Percentiles rank a stretch among this genome's conserved stretches.
These are phyloP conservation scores for Yamadazyma dushanensis DNA, from an alignment of 1,139 yeast species.

Conservation along the genomic window DNA sequence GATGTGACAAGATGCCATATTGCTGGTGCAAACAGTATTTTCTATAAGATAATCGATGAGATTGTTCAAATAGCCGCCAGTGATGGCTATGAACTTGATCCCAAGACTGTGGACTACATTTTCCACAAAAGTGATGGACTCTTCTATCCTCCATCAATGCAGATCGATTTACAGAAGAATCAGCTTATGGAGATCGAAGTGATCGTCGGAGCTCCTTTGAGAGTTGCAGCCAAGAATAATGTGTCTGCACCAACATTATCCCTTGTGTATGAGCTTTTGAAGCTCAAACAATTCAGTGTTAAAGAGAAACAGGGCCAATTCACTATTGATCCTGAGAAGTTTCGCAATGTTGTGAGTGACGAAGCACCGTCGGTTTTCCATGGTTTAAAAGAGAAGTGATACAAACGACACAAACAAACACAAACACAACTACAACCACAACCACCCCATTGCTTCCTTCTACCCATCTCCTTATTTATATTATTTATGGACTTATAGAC, in stretches of 20 bases:
- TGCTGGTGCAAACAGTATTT: constrained; percentile 50
- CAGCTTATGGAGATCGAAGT: constrained; percentile 72
- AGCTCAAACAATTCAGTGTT: constrained; percentile 58
- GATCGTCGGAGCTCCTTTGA: constrained; percentile 70
- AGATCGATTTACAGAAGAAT: constrained; percentile 66
- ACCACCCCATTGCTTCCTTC: too few species aligned
- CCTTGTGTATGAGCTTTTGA: constrained; percentile 57
- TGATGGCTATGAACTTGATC: constrained; percentile 57
- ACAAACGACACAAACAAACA: constrained; percentile 7
- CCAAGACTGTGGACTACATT: constrained; percentile 45
- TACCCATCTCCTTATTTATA: too few species aligned
- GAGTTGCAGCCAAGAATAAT: constrained; percentile 53
- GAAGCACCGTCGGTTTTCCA: constrained; percentile 28
- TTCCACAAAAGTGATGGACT: constrained; percentile 61
- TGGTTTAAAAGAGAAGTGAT: too few species aligned
- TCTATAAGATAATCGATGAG: constrained; percentile 68
- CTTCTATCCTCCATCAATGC: constrained; percentile 72
- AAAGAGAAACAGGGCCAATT: constrained; percentile 54
- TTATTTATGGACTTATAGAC: background rate
- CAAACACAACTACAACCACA: background rate
- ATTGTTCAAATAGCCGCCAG: constrained; percentile 59
- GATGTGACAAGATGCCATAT: constrained; percentile 64
- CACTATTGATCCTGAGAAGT: constrained; percentile 27
- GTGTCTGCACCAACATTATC: constrained; percentile 61
- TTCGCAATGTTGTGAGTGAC: constrained; percentile 28